Evolutionary conservation across 371 early-diverging fungal genomes (phyloP), one percentile per base, ranked within the genome.

Genomic region (Haplosporangium sp.): DNA sequence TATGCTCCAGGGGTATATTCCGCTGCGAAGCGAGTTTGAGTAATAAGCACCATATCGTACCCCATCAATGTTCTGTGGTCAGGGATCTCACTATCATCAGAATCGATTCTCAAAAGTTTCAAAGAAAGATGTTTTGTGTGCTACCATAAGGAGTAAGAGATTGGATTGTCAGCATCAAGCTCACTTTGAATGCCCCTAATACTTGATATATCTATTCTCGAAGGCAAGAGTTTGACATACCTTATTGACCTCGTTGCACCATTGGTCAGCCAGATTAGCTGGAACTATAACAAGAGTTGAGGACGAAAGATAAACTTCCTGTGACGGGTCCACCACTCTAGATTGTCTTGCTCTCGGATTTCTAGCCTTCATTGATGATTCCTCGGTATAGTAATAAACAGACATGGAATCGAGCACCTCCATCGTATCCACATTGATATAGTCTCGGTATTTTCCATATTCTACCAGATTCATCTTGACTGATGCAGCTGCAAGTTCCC

Each of bases 261-360:
- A 95, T 65, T 95, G 95, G 17, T 87, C 90, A 2, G 91, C 76
- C 34, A 95, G 75, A 45, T 92, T 92, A 61, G 92, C 90, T 1
- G 95, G 95, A 11, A 95, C 94, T 53, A 94, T 88, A 19, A 93
- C 89, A 10, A 94, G 83, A 0, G 94, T 93, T 9, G 91, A 69
- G 48, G 78, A 85, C 15, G 91, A 88, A 47, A 92, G 68, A 70
- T 86, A 90, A 0, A 94, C 86, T 48, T 83, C 76, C 4, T 66
- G 63, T 59, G 64, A 69, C 9, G 56, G 52, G 7, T 68, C 55
- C 17, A 15, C 40, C 81, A 47, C 56, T 60, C 59, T 84, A 37
- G 64, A 74, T 45, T 52, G 66, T 34, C 61, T 67, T 8, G 71
- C 72, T 55, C 67, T 71, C 61, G 60, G 53, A 48, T 66, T 76